Evolutionary conservation across 2,329 filamentous ascomycete species (phyloP).

Genomic region (Diplodia seriata): DNA sequence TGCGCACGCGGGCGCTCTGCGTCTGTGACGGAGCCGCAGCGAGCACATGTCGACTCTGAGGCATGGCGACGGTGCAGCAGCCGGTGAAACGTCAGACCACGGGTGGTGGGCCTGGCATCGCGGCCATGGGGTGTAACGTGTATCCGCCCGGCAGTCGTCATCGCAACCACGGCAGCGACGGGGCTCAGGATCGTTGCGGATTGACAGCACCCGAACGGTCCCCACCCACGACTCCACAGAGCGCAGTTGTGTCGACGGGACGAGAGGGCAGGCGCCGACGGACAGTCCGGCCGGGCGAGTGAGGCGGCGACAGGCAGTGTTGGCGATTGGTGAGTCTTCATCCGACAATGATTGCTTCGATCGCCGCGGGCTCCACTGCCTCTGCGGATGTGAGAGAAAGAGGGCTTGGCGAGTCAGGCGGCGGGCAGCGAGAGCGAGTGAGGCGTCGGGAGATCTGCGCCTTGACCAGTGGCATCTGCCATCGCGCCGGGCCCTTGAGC

Average conservation of each 20-base stretch:
- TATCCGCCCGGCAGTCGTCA: constrained; percentile 10
- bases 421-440: constrained; percentile 21
- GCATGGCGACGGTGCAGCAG: not conserved
- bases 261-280: not conserved
- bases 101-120: not conserved
- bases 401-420: constrained; percentile 22
- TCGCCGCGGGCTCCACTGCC: constrained; percentile 6
- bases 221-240: not conserved
- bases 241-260: not conserved
- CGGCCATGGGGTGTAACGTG: constrained; percentile 12
- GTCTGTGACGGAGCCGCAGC: constrained; percentile 19
- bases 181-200: constrained; percentile 5
- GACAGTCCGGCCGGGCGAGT: constrained; percentile 1
- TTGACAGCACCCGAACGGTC: constrained; percentile 7
- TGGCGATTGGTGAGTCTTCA: not conserved
- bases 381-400: not conserved
- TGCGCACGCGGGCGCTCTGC: constrained; percentile 3
- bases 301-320: not conserved
- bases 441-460: constrained; percentile 27
- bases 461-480: not conserved
- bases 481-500: no score
- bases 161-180: not conserved
- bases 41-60: not conserved
- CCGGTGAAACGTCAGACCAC: constrained; percentile 16
- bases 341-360: constrained; percentile 18